Conservation (phyloP, 306 rosid genomes). For the Ormosia emarginata region DNA sequence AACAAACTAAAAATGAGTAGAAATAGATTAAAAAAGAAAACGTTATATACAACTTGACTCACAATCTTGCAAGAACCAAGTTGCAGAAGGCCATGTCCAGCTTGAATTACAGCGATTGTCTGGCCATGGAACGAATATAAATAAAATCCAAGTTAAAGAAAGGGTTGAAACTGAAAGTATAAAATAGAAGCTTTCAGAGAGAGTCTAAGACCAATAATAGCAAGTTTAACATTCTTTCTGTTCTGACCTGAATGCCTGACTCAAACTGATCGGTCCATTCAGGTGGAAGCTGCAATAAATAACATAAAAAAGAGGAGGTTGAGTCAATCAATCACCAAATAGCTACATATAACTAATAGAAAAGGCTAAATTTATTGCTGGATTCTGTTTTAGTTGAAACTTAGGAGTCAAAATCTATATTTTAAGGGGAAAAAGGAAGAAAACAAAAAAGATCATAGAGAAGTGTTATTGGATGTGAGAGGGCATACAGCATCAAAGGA, state of each 20-base stretch:
- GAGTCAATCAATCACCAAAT: slow-evolving; percentile 35
- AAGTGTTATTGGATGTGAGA: background rate
- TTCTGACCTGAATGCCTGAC: slow-evolving; percentile 95
- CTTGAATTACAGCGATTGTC: slow-evolving; percentile 99
- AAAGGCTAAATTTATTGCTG: background rate
- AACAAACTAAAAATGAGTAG: background rate
- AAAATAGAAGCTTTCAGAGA: background rate
- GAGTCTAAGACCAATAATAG: background rate
- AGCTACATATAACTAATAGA: slow-evolving; percentile 19
- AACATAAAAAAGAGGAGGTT: slow-evolving; percentile 31
- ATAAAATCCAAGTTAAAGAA: background rate
- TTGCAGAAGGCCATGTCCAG: slow-evolving; percentile 99
- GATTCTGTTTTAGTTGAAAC: background rate
- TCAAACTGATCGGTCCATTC: slow-evolving; percentile 99
- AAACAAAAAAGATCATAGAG: background rate
- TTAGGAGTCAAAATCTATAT: background rate
- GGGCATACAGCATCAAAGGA: slow-evolving; percentile 95
- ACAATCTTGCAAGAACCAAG: slow-evolving; percentile 99
- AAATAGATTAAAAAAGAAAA: background rate
- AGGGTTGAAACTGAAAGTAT: background rate
- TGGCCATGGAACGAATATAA: slow-evolving; percentile 32
- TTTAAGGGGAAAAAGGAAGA: background rate
- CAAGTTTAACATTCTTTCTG: slow-evolving; percentile 25
- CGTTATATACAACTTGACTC: slow-evolving; percentile 30
- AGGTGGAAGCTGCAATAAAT: slow-evolving; percentile 89